phyloP scores from a whole-genome alignment of 1,139 yeast genomes.

The Saccharomyces hybrid region DNA sequence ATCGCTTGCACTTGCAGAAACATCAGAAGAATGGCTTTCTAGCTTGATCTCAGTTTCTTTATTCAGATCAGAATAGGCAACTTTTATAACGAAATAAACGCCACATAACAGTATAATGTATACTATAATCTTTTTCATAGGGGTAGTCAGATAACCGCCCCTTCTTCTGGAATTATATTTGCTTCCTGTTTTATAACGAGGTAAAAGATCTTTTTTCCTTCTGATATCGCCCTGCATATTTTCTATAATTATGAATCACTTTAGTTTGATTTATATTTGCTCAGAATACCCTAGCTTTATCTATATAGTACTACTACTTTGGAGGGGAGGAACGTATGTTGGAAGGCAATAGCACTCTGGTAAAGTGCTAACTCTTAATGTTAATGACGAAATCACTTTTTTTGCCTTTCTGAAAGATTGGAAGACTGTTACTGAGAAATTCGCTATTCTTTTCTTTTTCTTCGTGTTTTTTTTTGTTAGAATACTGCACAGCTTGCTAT shows the following conservation, averaged over 20 bases:
- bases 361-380: not conserved
- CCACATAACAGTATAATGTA: slow-evolving; percentile 31
- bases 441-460: not conserved
- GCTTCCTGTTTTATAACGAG: slow-evolving; percentile 21
- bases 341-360: not conserved
- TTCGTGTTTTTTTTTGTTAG: not conserved
- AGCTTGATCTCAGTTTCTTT: slow-evolving; percentile 21
- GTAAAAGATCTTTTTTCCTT: slow-evolving; percentile 29
- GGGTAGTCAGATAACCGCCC: slow-evolving; percentile 34
- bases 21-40: slow-evolving; percentile 12
- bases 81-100: slow-evolving; percentile 30
- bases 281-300: not conserved
- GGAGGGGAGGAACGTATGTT: not conserved
- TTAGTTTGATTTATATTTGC: not conserved
- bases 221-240: slow-evolving; percentile 31
- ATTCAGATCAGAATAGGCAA: slow-evolving; percentile 14
- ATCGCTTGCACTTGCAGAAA: not conserved
- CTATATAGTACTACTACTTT: not conserved
- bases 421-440: not conserved
- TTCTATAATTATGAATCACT: not conserved
- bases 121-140: slow-evolving; percentile 36
- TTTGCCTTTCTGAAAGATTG: not conserved
- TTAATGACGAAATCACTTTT: not conserved
- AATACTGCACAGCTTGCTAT: not conserved
- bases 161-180: slow-evolving; percentile 1